Conservation (phyloP, 2,329 filamentous ascomycete genomes). For the Rhynchosporium agropyri region DNA sequence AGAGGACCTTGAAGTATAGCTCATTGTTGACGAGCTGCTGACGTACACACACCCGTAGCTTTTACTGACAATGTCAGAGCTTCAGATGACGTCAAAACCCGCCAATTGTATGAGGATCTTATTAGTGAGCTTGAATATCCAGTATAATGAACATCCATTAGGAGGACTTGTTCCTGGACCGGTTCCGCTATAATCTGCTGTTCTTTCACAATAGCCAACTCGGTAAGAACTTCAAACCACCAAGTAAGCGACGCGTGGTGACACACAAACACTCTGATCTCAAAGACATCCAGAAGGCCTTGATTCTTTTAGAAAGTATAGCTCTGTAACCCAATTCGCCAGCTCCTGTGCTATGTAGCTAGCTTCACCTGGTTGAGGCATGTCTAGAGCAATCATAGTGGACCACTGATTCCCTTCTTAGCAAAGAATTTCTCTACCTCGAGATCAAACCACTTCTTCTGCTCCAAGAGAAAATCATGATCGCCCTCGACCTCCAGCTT, state of each 20-base stretch:
- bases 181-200: slow-evolving; percentile 40
- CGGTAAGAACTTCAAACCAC: slow-evolving; percentile 35
- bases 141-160: slow-evolving; percentile 15
- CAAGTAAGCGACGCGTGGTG: too few species aligned
- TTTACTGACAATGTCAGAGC: neutral
- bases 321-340: too few species aligned
- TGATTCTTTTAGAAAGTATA: too few species aligned
- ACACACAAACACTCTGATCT: too few species aligned
- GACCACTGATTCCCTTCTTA: neutral
- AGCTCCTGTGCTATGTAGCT: too few species aligned
- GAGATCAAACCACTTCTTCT: neutral
- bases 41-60: neutral
- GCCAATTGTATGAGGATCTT: slow-evolving; percentile 13
- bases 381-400: neutral
- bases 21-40: slow-evolving; percentile 11
- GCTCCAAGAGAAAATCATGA: slow-evolving; percentile 2
- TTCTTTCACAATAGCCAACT: slow-evolving; percentile 41
- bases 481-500: neutral
- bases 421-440: neutral
- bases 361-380: neutral
- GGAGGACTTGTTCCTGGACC: slow-evolving; percentile 27
- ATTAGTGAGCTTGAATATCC: slow-evolving; percentile 16
- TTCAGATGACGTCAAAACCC: slow-evolving; percentile 7
- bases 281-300: too few species aligned
- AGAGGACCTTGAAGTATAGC: slow-evolving; percentile 7